Percentiles rank a stretch among this genome's conserved stretches.
These are phyloP conservation scores for Pontederia paniculata DNA, from an alignment of 176 grass and related monocot species.

Conservation along the genomic window DNA sequence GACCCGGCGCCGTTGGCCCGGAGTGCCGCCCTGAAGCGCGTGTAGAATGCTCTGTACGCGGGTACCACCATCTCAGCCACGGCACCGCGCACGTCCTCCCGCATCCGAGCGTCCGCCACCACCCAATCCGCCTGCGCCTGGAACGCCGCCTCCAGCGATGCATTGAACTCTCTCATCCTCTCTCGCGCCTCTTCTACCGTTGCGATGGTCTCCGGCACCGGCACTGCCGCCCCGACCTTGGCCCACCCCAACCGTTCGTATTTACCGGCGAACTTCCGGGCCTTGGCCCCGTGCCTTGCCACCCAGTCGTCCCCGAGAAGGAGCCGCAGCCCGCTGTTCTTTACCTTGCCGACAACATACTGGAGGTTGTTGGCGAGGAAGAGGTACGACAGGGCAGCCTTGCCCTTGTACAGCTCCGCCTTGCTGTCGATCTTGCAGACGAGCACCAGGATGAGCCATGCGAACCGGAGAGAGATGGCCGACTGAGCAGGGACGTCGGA, in stretches of 20 bases:
- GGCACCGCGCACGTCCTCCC: constrained; percentile 18
- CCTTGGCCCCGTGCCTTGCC: background rate
- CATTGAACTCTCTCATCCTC: constrained; percentile 20
- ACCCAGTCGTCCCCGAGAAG: constrained; percentile 1
- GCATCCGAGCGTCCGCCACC: constrained; percentile 36
- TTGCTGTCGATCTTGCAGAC: constrained; percentile 47
- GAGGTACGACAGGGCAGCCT: constrained; percentile 34
- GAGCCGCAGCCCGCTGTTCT: background rate
- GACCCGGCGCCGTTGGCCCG: constrained; percentile 10
- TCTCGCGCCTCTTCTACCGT: background rate
- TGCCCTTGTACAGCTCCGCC: constrained; percentile 32
- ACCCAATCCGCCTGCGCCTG: constrained; percentile 31
- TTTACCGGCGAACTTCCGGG: background rate
- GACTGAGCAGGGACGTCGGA: background rate
- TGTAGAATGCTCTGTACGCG: constrained; percentile 45
- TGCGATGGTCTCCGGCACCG: background rate
- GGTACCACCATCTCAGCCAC: constrained; percentile 35
- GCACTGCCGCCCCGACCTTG: background rate
- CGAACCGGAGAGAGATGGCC: constrained; percentile 6
- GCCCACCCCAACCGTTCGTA: constrained; percentile 4
- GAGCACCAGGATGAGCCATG: constrained; percentile 31
- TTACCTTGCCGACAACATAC: constrained; percentile 45
- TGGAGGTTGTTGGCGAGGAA: constrained; percentile 64
- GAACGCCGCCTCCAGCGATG: constrained; percentile 12
- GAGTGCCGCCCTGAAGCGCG: constrained; percentile 13